A percentile compares a stretch with the other conserved stretches of the same genome.
Evolutionary conservation across 306 rosid species (phyloP).

Genomic region (Rubus parviflorus): DNA sequence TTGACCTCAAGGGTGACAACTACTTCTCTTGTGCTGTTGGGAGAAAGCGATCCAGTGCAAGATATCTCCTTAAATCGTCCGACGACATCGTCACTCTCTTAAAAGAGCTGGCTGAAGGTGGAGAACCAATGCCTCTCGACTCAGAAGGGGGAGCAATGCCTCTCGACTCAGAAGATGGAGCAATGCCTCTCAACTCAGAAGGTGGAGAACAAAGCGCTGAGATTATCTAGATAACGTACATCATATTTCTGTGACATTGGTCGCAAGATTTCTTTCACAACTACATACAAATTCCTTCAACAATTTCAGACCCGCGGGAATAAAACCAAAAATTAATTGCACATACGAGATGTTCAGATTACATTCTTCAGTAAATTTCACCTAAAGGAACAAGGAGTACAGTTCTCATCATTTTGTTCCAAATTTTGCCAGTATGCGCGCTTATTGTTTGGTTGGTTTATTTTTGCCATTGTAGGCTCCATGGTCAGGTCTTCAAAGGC

Average conservation of each 20-base stretch:
- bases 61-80: slow-evolving; percentile 72
- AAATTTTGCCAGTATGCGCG: not conserved
- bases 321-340: slow-evolving; percentile 2
- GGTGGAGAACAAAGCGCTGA: slow-evolving; percentile 1
- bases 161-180: slow-evolving; percentile 2
- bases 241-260: not conserved
- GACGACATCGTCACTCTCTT: slow-evolving; percentile 66
- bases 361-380: not conserved
- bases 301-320: not conserved
- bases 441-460: not conserved
- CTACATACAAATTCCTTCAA: not conserved
- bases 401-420: not conserved
- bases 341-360: slow-evolving; percentile 3
- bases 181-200: not conserved
- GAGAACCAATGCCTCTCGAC: slow-evolving; percentile 1
- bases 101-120: slow-evolving; percentile 51
- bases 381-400: slow-evolving; percentile 2
- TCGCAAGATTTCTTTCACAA: slow-evolving; percentile 4
- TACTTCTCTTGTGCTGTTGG: slow-evolving; percentile 90
- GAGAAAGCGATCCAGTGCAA: slow-evolving; percentile 70
- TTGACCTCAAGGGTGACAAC: slow-evolving; percentile 81
- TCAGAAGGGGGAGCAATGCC: slow-evolving; percentile 12
- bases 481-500: not conserved
- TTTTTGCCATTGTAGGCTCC: not conserved
- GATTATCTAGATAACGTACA: slow-evolving; percentile 17